Conservation (phyloP, 345 rosid species). For the Pistacia atlantica region DNA sequence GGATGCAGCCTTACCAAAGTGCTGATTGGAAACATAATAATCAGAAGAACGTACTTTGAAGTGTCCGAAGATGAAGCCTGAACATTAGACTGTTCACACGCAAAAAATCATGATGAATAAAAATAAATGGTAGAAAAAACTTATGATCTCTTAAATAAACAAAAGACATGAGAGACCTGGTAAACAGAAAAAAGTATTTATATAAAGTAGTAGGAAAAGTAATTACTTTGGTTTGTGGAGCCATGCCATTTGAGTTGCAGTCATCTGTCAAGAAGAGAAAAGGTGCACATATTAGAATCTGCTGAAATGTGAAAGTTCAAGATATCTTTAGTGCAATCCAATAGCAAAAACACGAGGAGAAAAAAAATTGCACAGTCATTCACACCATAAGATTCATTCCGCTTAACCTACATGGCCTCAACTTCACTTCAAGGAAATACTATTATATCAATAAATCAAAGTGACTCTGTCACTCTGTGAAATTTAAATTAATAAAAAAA, state of each 20-base stretch:
- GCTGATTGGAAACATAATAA: conserved; percentile 5
- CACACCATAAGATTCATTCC: neutral
- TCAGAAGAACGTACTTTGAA: conserved; percentile 45
- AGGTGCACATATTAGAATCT: conserved; percentile 12
- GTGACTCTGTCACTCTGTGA: neutral
- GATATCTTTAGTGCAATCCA: conserved; percentile 11
- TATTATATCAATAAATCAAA: neutral
- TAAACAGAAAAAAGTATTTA: neutral
- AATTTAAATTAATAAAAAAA: neutral
- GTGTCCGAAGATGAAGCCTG: conserved; percentile 42
- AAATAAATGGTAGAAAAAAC: conserved; percentile 3
- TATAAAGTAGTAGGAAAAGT: conserved; percentile 12
- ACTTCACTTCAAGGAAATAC: neutral
- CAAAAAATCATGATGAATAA: conserved; percentile 18
- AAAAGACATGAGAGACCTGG: neutral
- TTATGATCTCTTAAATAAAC: neutral
- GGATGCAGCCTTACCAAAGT: conserved; percentile 15
- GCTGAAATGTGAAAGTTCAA: neutral
- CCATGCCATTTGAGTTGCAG: conserved; percentile 19
- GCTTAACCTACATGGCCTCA: neutral
- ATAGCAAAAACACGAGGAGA: neutral
- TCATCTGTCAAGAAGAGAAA: conserved; percentile 28
- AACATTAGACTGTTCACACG: conserved; percentile 35
- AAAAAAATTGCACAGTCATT: neutral
- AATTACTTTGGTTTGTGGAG: conserved; percentile 28